Base-by-base conservation (phyloP, 805 yeast genomes). In the Saccharomyces kudriavzevii region DNA sequence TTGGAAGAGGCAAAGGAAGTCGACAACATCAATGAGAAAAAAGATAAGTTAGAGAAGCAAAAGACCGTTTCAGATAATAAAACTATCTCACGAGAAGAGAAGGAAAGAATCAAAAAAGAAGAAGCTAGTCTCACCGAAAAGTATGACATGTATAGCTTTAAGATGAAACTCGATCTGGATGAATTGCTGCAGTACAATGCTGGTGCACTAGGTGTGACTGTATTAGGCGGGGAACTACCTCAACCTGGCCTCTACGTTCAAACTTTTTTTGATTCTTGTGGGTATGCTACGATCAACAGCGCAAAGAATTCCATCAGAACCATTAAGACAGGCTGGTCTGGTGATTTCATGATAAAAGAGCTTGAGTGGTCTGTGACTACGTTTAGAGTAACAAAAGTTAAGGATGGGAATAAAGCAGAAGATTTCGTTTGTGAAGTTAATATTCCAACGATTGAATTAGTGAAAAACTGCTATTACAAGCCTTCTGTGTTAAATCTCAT, bases 341-440 rank as follows among this genome's bases (percentile, higher is more conserved):
- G 87, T 50, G 96, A 89, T 66, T 81, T 72, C 14, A 65, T 83
- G 56, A 74, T 89, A 53, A 84, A 82, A 57, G 94, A 89, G 66
- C 73, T 89, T 51, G 88, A 83, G 45, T 82, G 82, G 77, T 87
- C 96, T 1, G 72, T 75, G 51, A 75, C 81, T 1, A 74, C 77
- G 2, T 75, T 89, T 68, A 77, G 87, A 61, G 67, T 85, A 24
- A 75, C 79, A 2, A 80, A 80, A 60, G 77, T 82, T 52, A 71
- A 73, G 53, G 72, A 75, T 25, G 71, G 75, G 45, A 80, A 79
- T 57, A 76, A 85, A 60, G 73, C 76, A 28, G 80, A 79, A 54
- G 82, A 81, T 45, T 66, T 79, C 2, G 61, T 84, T 57, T 83
- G 84, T 6, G 86, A 83, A 61, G 68, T 78, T 9, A 76, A 80